Evolutionary conservation across 2,329 filamentous ascomycete species (phyloP), one percentile per base, ranked within the genome.

Genomic region (Lasiodiplodia citricola): DNA sequence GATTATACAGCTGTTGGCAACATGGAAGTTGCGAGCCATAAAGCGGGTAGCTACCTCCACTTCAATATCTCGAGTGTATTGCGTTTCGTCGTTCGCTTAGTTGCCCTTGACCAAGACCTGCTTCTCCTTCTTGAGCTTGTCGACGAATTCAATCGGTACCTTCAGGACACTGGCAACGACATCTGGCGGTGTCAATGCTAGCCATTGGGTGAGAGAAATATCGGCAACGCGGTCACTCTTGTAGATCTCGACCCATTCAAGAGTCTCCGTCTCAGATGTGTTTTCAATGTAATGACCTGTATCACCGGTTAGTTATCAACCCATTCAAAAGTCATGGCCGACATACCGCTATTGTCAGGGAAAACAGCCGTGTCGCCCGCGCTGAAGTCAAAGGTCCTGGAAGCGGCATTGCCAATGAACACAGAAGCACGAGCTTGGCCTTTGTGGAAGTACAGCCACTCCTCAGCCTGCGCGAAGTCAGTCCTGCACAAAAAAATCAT

Each of bases 391-490:
- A 91, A 91, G 0, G 89, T 92, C 6, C 89, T 84, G 2, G 89
- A 85, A 67, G 86, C 87, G 13, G 83, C 80, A 73, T 83, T 85
- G 7, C 88, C 90, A 58, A 88, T 87, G 75, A 91, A 92, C 2
- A 90, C 87, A 0, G 88, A 91, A 0, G 89, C 89, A 31, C 86
- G 85, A 0, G 81, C 90, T 2, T 82, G 78, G 28, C 89, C 90
- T 69, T 86, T 81, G 75, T 90, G 88, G 80, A 92, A 92, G 78
- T 91, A 92, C 2, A 92, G 78, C 90, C 90, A 92, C 76, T 92
- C 90, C 72, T 91, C 88, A 5, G 87, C 87, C 86, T 89, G 69
- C 13, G 13, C 4, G 1, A 44, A 18, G 41, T 44, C 31, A 69
- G 10, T 4, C 10, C 65, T 31, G 31, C 31, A 10, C 47, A 44